Evolutionary conservation across 495 filamentous ascomycete species (phyloP).

Genomic region (Tuber umbilicatum): DNA sequence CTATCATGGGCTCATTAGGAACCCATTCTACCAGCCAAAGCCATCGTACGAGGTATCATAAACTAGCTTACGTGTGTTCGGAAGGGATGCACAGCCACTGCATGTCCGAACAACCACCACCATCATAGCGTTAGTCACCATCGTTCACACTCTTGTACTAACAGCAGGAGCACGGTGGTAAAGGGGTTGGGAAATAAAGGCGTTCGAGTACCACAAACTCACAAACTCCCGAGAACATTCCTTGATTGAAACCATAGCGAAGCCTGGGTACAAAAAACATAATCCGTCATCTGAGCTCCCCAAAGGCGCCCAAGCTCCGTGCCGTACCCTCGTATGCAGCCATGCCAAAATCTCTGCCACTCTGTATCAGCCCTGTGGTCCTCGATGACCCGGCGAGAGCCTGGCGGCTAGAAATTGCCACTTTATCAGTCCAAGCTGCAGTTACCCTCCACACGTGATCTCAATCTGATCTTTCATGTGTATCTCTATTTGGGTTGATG

Average conservation of each 20-base stretch:
- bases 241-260: slow-evolving; percentile 63
- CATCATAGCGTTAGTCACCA: background rate
- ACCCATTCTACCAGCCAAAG: slow-evolving; percentile 16
- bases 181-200: background rate
- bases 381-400: slow-evolving; percentile 59
- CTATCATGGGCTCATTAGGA: slow-evolving; percentile 19
- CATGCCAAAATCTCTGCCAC: slow-evolving; percentile 64
- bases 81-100: slow-evolving; percentile 46
- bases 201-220: slow-evolving; percentile 9
- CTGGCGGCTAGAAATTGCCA: slow-evolving; percentile 57
- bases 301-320: background rate
- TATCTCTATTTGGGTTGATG: background rate
- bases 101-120: background rate
- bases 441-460: slow-evolving; percentile 19
- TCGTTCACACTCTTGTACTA: background rate
- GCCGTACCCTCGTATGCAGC: slow-evolving; percentile 60
- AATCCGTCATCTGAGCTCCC: slow-evolving; percentile 1
- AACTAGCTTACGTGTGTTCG: slow-evolving; percentile 33
- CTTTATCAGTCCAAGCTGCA: slow-evolving; percentile 22
- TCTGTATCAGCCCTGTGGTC: slow-evolving; percentile 59
- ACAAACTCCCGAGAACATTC: slow-evolving; percentile 66
- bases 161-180: background rate
- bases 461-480: background rate
- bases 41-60: background rate
- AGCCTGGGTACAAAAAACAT: slow-evolving; percentile 30